phyloP scores from a whole-genome alignment of 495 filamentous ascomycete species.

The Pseudevernia furfuracea region DNA sequence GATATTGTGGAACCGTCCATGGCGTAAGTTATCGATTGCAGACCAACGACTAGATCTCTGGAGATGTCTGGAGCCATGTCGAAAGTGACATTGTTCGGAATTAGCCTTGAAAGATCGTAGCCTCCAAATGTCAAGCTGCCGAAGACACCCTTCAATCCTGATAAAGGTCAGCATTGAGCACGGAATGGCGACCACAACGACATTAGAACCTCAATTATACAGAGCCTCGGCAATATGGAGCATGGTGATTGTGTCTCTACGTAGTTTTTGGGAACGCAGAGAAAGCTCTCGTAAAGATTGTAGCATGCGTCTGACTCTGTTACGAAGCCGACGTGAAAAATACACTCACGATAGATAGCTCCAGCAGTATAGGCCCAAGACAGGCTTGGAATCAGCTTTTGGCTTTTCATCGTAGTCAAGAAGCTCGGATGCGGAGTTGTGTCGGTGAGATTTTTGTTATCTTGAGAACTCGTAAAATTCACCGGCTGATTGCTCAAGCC shows the following conservation, averaged over 20 bases:
- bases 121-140: slow-evolving; percentile 49
- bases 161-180: slow-evolving; percentile 32
- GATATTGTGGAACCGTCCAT: slow-evolving; percentile 18
- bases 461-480: slow-evolving; percentile 27
- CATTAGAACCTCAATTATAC: too few species aligned
- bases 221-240: not conserved
- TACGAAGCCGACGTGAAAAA: not conserved
- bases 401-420: slow-evolving; percentile 38
- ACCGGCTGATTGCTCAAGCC: slow-evolving; percentile 41
- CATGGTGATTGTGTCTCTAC: not conserved
- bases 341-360: slow-evolving; percentile 36
- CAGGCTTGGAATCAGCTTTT: slow-evolving; percentile 40
- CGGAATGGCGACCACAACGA: not conserved
- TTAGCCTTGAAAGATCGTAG: slow-evolving; percentile 45
- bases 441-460: not conserved
- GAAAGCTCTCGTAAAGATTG: not conserved
- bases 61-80: slow-evolving; percentile 40
- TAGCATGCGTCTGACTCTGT: not conserved
- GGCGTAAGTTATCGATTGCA: slow-evolving; percentile 38
- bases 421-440: slow-evolving; percentile 25
- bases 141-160: slow-evolving; percentile 39
- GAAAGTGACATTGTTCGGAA: slow-evolving; percentile 35
- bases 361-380: slow-evolving; percentile 52
- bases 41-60: slow-evolving; percentile 41
- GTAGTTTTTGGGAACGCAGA: too few species aligned